Percentiles rank a stretch among this genome's conserved stretches.
These are phyloP conservation scores for Posidonia australis DNA, from an alignment of 106 monocot genomes.

Conservation along the genomic window DNA sequence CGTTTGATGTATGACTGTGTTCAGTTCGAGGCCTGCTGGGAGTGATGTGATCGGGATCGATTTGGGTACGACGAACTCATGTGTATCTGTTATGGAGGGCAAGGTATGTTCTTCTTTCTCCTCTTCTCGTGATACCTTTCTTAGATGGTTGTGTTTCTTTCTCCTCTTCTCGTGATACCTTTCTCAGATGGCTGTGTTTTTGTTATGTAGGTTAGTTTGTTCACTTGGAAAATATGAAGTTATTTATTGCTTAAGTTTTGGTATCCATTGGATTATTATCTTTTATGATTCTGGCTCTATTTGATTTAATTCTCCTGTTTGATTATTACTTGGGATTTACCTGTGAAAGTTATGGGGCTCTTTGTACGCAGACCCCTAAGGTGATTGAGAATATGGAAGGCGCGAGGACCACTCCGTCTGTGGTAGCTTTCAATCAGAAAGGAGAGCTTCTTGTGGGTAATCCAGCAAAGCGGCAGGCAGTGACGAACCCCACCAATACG, in stretches of 20 bases:
- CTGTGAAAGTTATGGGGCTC: too few relatives aligned
- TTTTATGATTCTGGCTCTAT: too few relatives aligned
- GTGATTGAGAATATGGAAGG: conserved; percentile 54
- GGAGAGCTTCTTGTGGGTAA: conserved; percentile 46
- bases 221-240: too few relatives aligned
- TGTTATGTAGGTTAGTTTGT: too few relatives aligned
- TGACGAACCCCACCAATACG: conserved; percentile 45
- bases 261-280: neutral
- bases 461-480: conserved; percentile 51
- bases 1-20: neutral
- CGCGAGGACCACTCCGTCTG: conserved; percentile 46
- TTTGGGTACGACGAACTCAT: conserved; percentile 45
- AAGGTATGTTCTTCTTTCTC: conserved; percentile 19
- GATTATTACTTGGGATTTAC: too few relatives aligned
- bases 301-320: too few relatives aligned
- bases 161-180: neutral
- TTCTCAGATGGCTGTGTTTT: too few relatives aligned
- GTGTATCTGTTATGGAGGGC: conserved; percentile 49
- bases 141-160: neutral
- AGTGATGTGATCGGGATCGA: conserved; percentile 58
- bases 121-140: neutral
- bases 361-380: conserved; percentile 43
- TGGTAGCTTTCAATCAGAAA: conserved; percentile 49
- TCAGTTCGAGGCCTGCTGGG: conserved; percentile 39
- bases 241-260: neutral